Conservation (phyloP, 192 early-diverging fungal species). For the Umbelopsis sp. region DNA sequence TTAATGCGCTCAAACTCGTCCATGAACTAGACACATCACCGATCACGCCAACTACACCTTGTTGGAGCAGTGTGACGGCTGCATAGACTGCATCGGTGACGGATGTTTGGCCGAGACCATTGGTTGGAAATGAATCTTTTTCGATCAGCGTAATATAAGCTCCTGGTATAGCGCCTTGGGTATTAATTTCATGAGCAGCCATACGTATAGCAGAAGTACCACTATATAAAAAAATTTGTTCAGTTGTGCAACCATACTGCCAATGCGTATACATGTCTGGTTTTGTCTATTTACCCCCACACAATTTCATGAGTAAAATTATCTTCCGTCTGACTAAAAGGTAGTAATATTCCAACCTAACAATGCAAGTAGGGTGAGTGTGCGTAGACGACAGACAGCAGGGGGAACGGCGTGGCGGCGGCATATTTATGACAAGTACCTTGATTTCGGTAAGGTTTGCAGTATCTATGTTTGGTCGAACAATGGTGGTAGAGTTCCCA, state of each 20-base stretch:
- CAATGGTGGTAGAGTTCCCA: neutral
- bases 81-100: slow-evolving; percentile 53
- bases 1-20: slow-evolving; percentile 45
- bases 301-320: slow-evolving; percentile 38
- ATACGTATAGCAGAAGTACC: slow-evolving; percentile 52
- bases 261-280: too few species aligned
- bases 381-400: neutral
- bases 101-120: slow-evolving; percentile 41
- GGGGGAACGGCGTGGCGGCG: neutral
- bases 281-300: slow-evolving; percentile 33
- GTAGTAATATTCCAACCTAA: slow-evolving; percentile 39
- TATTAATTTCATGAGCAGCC: slow-evolving; percentile 52
- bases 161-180: slow-evolving; percentile 42
- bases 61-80: slow-evolving; percentile 46
- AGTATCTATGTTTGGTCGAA: slow-evolving; percentile 10
- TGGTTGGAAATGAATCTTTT: slow-evolving; percentile 50
- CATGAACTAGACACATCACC: slow-evolving; percentile 52
- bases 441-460: slow-evolving; percentile 3
- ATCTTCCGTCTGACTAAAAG: slow-evolving; percentile 33
- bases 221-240: slow-evolving; percentile 24
- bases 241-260: neutral
- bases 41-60: slow-evolving; percentile 56
- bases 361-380: neutral
- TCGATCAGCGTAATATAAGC: slow-evolving; percentile 51
- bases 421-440: neutral